Evolutionary conservation across 768 basidiomycete genomes (phyloP).

Genomic region (Lactifluus pinguis): DNA sequence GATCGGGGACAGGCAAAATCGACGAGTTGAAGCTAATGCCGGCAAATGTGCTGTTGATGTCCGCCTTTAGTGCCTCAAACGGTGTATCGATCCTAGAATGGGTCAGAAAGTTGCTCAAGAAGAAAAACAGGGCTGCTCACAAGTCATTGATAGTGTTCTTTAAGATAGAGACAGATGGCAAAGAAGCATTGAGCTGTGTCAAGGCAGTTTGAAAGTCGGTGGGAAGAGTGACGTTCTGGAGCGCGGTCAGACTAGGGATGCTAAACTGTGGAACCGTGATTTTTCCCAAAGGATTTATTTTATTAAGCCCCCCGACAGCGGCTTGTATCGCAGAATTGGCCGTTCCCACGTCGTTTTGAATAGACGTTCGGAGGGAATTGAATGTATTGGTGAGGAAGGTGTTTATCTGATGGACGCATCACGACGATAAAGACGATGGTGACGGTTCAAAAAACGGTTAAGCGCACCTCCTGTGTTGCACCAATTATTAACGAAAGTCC

Average conservation of each 20-base stretch:
- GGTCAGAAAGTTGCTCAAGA: not conserved
- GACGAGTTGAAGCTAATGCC: conserved; percentile 65
- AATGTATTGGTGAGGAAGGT: conserved; percentile 54
- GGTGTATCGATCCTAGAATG: conserved; percentile 63
- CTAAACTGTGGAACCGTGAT: conserved; percentile 63
- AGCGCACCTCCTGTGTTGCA: conserved; percentile 72
- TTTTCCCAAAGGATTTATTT: conserved; percentile 61
- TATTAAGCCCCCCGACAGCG: conserved; percentile 63
- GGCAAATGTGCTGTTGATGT: conserved; percentile 81
- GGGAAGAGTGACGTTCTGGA: conserved; percentile 77
- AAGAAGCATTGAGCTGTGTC: conserved; percentile 63
- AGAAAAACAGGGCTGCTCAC: conserved; percentile 36
- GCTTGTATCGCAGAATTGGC: conserved; percentile 62
- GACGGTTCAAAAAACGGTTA: not conserved
- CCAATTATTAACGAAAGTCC: conserved; percentile 69
- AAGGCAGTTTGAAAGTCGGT: conserved; percentile 66
- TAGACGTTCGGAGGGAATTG: conserved; percentile 50
- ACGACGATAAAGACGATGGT: conserved; percentile 7
- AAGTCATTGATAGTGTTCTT: conserved; percentile 57
- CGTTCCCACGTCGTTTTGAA: conserved; percentile 58
- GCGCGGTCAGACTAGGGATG: conserved; percentile 61
- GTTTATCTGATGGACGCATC: conserved; percentile 46
- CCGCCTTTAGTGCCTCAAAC: conserved; percentile 78
- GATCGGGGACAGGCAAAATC: conserved; percentile 66
- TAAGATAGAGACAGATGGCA: conserved; percentile 72